Evolutionary conservation across 257 asterid genomes (phyloP).

Genomic region (Solanum lignicaule): DNA sequence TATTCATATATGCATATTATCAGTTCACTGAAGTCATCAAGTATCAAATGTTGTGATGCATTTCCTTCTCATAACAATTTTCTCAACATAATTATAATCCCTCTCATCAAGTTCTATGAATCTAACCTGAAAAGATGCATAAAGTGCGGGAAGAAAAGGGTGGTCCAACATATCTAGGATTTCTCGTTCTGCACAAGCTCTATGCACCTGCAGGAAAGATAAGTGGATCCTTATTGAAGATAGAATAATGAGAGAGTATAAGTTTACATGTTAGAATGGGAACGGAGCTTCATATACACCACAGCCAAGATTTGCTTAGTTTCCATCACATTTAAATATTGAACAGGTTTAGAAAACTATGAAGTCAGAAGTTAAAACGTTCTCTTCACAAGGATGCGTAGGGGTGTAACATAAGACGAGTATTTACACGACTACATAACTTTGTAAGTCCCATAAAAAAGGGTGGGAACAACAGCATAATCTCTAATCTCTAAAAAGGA

Average conservation of each 20-base stretch:
- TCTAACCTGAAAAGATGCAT: slow-evolving; percentile 96
- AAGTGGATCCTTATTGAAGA: background rate
- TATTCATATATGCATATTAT: background rate
- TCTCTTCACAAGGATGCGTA: background rate
- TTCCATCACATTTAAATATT: background rate
- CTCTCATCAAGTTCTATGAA: background rate
- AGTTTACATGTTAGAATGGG: background rate
- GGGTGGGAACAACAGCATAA: background rate
- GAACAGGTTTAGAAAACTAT: background rate
- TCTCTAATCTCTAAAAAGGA: background rate
- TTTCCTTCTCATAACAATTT: background rate
- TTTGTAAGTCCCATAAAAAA: background rate
- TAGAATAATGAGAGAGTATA: background rate
- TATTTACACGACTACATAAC: background rate
- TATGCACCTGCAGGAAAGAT: slow-evolving; percentile 62
- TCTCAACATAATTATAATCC: background rate
- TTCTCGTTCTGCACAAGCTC: slow-evolving; percentile 99
- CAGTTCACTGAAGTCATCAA: background rate
- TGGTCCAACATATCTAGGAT: slow-evolving; percentile 95
- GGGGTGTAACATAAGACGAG: background rate
- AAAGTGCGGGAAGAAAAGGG: slow-evolving; percentile 96
- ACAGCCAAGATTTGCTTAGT: background rate
- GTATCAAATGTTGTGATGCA: background rate
- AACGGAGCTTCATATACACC: background rate
- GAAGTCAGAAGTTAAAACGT: background rate